A percentile compares a stretch with the other conserved stretches of the same genome.
Evolutionary conservation across 805 yeast genomes (phyloP).

Genomic region (Yarrowia osloensis): DNA sequence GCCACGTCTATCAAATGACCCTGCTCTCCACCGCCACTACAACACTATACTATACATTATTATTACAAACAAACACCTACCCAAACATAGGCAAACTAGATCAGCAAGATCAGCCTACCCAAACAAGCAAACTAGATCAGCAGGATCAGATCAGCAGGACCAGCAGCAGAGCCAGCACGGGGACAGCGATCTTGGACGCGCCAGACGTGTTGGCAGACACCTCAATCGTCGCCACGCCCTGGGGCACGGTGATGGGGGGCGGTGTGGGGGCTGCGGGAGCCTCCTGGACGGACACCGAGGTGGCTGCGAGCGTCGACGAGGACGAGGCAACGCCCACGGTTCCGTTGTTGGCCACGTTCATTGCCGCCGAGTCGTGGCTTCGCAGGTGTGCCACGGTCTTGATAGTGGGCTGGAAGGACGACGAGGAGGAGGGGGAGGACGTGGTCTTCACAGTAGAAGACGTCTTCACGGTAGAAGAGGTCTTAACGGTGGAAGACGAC

Average conservation of each 20-base stretch:
- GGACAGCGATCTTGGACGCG: constrained; percentile 4
- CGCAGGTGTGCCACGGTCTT: constrained; percentile 18
- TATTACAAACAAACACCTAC: constrained; percentile 3
- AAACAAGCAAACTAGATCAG: constrained; percentile 1
- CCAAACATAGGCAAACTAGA: background rate
- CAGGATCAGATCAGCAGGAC: background rate
- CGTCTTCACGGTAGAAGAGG: no score
- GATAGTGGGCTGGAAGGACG: constrained; percentile 22
- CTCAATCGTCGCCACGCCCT: background rate
- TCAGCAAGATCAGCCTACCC: no score
- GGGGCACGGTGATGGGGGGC: background rate
- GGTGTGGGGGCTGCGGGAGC: constrained; percentile 9
- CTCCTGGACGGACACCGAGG: background rate
- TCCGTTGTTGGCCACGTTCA: constrained; percentile 27
- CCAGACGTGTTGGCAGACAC: constrained; percentile 16
- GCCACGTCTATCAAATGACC: no score
- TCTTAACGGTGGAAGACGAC: background rate
- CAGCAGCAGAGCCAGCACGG: background rate
- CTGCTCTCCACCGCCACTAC: no score
- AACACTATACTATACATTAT: constrained; percentile 2
- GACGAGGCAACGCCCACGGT: background rate
- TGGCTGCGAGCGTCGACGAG: background rate
- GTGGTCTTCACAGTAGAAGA: no score
- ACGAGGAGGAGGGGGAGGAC: background rate
- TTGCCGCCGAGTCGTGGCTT: background rate